phyloP scores from a whole-genome alignment of 2,329 filamentous ascomycete genomes.

The Lasiodiplodia theobromae region DNA sequence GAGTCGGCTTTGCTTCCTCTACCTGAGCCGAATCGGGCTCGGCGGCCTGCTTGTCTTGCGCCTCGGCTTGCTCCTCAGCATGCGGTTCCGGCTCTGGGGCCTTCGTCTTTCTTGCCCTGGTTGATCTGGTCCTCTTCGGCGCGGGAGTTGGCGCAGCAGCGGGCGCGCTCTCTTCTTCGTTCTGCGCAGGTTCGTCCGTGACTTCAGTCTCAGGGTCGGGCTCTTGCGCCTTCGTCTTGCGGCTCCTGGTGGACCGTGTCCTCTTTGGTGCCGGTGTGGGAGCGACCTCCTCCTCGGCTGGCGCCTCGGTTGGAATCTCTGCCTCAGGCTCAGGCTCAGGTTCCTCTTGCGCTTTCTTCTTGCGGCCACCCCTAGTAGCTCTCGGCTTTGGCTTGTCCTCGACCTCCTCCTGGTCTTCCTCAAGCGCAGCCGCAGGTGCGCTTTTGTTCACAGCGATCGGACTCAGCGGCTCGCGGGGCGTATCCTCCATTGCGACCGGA shows the following conservation, averaged over 20 bases:
- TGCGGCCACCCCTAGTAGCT: slow-evolving; percentile 13
- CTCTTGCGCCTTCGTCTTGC: slow-evolving; percentile 12
- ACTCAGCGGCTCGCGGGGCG: slow-evolving; percentile 20
- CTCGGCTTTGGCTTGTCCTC: slow-evolving; percentile 12
- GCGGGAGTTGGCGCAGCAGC: neutral
- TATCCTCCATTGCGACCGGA: neutral
- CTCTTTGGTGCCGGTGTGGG: neutral
- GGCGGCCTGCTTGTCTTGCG: neutral
- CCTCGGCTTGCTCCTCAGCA: neutral
- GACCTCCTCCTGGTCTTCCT: neutral
- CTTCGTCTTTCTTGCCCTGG: slow-evolving; percentile 15
- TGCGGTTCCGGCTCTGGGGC: slow-evolving; percentile 23
- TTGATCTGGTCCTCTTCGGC: slow-evolving; percentile 21
- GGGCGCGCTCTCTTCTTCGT: slow-evolving; percentile 8
- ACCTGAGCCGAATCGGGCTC: neutral
- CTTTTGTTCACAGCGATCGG: slow-evolving; percentile 18
- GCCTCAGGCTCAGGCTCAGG: neutral
- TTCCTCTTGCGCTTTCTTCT: slow-evolving; percentile 21
- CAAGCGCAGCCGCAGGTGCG: neutral
- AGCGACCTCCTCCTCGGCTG: neutral
- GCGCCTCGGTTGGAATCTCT: neutral
- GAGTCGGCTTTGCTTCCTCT: neutral
- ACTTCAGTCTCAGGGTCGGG: slow-evolving; percentile 1
- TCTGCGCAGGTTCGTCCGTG: neutral
- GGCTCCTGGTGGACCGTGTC: slow-evolving; percentile 23